These are phyloP conservation scores for Ogataea sp. DNA, from an alignment of 805 yeast species.

Conservation along the genomic window DNA sequence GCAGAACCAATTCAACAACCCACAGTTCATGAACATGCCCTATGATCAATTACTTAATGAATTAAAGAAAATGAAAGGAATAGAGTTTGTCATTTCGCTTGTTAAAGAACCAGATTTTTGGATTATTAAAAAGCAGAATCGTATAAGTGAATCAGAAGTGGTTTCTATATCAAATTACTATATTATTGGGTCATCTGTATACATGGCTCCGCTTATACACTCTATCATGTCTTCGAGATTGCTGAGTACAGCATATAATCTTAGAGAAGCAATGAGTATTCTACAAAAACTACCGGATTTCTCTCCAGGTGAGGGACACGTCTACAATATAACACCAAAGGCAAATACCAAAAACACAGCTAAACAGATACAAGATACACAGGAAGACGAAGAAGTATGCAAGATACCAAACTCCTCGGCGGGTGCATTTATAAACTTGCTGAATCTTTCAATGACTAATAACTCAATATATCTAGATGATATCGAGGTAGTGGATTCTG, in stretches of 20 bases:
- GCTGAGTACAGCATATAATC: constrained; percentile 35
- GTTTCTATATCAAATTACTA: constrained; percentile 68
- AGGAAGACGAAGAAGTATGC: constrained; percentile 3
- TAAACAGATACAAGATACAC: not conserved
- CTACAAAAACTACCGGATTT: constrained; percentile 44
- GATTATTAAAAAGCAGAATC: constrained; percentile 77
- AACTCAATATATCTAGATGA: constrained; percentile 16
- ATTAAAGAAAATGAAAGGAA: constrained; percentile 71
- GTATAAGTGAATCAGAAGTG: constrained; percentile 45
- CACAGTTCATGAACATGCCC: constrained; percentile 26
- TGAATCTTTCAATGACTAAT: constrained; percentile 19
- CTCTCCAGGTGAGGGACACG: constrained; percentile 55
- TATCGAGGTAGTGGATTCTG: not conserved
- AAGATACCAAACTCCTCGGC: constrained; percentile 13
- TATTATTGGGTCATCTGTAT: constrained; percentile 85
- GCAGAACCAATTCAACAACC: constrained; percentile 81
- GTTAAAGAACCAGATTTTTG: constrained; percentile 88
- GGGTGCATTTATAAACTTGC: constrained; percentile 21
- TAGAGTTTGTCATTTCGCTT: constrained; percentile 70
- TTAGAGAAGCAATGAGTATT: constrained; percentile 38
- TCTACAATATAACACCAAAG: constrained; percentile 22
- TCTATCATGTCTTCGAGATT: constrained; percentile 68
- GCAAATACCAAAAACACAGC: not conserved
- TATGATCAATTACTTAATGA: constrained; percentile 32
- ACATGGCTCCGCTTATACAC: constrained; percentile 77